Base-by-base conservation (phyloP, 2,329 filamentous ascomycete species). In the Fusarium sp. region DNA sequence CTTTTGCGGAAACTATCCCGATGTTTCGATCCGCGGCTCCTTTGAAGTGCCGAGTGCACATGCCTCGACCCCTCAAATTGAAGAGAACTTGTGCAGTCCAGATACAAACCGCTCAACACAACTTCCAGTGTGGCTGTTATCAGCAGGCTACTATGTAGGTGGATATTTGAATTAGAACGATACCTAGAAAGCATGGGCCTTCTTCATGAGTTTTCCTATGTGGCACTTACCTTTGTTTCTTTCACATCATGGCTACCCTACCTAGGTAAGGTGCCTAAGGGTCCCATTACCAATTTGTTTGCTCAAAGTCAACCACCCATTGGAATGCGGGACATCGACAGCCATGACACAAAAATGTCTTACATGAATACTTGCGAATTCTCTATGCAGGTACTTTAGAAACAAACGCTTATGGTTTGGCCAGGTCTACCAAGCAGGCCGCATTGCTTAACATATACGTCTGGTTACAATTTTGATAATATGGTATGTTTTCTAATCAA, bases 31-130 rank as follows among this genome's bases (percentile, higher is more conserved):
- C 67, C 67, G 59, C 66, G 67, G 70, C 32, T 30, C 6, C 28
- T 41, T 70, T 30, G 10, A 75, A 69, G 35, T 74, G 59, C 72
- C 71, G 70, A 68, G 26, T n/a, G 15, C 32, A 63, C 36, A 50
- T 72, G 68, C 63, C 51, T 63, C 56, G 26, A 24, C 54, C 56
- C 63, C 58, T 61, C 30, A 48, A 42, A 28, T 35, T 32, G 22
- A 51, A 28, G 26, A 69, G 51, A 24, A 47, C 47, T 59, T 50
- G 32, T 44, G 50, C 57, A 55, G 55, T 54, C 28, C 36, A 38
- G 13, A 20, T 24, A 35, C 26, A 45, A 28, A 18, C 18, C 32
- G 47, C 13, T 54, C 35, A 24, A 18, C 24, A 38, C 35, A 35
- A 24, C 17, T 47, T 55, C 3, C 22, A 39, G n/a, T 20, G 48